Base-by-base conservation (phyloP, 169 alveolate species). In the Fabrea salina region DNA sequence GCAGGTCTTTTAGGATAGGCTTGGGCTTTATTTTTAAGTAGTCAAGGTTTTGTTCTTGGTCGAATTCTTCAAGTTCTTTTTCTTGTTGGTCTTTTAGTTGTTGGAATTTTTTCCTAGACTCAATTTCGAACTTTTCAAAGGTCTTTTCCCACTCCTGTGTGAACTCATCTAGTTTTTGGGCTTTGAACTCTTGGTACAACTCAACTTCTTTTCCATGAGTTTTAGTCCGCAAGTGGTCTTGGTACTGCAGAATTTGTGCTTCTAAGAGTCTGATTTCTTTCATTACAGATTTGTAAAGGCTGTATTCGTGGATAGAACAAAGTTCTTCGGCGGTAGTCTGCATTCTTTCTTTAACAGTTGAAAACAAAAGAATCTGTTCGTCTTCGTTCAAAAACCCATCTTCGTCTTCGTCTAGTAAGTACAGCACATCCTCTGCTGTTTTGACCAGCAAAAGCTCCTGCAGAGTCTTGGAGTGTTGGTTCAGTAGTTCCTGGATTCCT, bases 381-480 rank as follows among this genome's bases (percentile, higher is more conserved):
- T 84, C 89, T 56, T 84, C 85, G 51, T 84, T 84, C 30, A 84
- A 61, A 67, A 78, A 79, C 2, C 89, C 86, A 59, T 84, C 89
- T 61, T 84, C 82, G 58, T 84, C 89, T 30, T 79, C 83, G 54
- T 84, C 86, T 39, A 84, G 70, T 13, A 84, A 80, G 40, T 35
- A 35, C 11, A 84, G 37, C 64, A 84, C 57, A 53, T 84, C 89
- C 51, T 79, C 75, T 37, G 56, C 84, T 41, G 80, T 58, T 25
- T 44, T 32, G 33, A 84, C 77, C 53, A 79, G 66, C 75, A 84
- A 74, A 68, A 84, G 72, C 51, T 59, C 80, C 49, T 76, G 61
- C 40, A 84, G 53, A 47, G 59, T 5, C 44, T 80, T 59, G 41
- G 49, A 56, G 39, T 80, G 67, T 32, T 72, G 44, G 4, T 71